Evolutionary conservation across 768 basidiomycete species (phyloP), one percentile per base, ranked within the genome.

Genomic region (Amanita fuliginea): DNA sequence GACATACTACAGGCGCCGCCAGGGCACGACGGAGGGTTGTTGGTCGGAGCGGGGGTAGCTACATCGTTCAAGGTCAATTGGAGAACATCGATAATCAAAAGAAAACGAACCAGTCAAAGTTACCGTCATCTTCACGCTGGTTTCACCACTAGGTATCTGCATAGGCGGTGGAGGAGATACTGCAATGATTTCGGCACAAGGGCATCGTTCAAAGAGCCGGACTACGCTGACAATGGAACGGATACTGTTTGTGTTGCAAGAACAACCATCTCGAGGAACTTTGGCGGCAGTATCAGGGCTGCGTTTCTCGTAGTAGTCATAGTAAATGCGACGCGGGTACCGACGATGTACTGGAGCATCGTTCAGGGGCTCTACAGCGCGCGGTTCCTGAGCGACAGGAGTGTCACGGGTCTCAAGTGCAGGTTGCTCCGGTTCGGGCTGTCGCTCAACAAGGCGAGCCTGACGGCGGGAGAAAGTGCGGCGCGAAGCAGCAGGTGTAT

Each of bases 221-320:
- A 39, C 33, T 47, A 40, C 19, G 37, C 42, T 28, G 51, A 39
- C 16, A 48, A 46, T 9, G 47, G 39, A 34, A 22, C 41, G 16
- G 52, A 30, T 26, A 16, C 13, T 18, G 45, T 24, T 18, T 21
- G 8, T 8, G 8, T 32, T 6, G 26, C 42, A 43, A 4, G 14
- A 2, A 8, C 44, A 46, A n/a, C 16, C 42, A 7, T 42, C 42
- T 4, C 42, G 42, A 16, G 26, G n/a, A 8, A 42, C 14, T 9
- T 16, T 42, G 6, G 26, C 6, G 7, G 7, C 26, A 7, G 14
- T 3, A 3, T 16, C 14, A 8, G 44, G 33, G 6, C 26, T 14
- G 39, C 64, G 64, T 55, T 62, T 62, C 59, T 62, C 61, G 54
- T 61, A 64, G 50, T 60, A 54, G 34, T 67, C 60, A 40, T 57